A percentile compares a stretch with the other conserved stretches of the same genome.
phyloP scores from a whole-genome alignment of 2,329 filamentous ascomycete species.

The Xylariaceae sp. region DNA sequence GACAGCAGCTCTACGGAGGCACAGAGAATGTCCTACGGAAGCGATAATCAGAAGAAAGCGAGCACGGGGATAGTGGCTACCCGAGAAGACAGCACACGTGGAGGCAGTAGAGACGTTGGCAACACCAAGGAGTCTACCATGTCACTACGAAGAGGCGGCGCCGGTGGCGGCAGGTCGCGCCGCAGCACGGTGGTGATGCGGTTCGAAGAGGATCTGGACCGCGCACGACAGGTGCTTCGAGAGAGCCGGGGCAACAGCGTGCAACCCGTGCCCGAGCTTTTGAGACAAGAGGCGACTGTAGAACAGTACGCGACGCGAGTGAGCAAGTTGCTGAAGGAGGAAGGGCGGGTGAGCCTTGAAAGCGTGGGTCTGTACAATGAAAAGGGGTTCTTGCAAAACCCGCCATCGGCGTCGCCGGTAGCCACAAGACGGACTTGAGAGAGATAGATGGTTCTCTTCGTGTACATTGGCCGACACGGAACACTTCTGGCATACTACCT shows the following conservation, averaged over 20 bases:
- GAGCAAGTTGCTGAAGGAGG: slow-evolving; percentile 15
- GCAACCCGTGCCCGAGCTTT: slow-evolving; percentile 4
- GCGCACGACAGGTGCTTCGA: slow-evolving; percentile 10
- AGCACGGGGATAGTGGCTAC: neutral
- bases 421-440: neutral
- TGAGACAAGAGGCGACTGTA: neutral
- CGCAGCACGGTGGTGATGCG: slow-evolving; percentile 21
- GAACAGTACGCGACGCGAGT: slow-evolving; percentile 13
- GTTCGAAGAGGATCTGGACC: slow-evolving; percentile 17
- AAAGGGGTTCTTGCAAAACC: slow-evolving; percentile 25
- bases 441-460: slow-evolving; percentile 2
- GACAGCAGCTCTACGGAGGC: neutral
- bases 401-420: neutral
- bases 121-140: neutral
- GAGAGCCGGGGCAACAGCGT: slow-evolving; percentile 11
- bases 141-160: slow-evolving; percentile 1
- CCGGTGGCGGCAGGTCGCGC: slow-evolving; percentile 9
- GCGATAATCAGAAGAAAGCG: neutral
- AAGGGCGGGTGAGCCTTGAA: slow-evolving; percentile 15
- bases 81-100: neutral
- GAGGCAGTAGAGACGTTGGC: neutral
- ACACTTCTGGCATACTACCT: neutral
- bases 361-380: slow-evolving; percentile 26
- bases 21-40: neutral
- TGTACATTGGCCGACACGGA: slow-evolving; percentile 7